Evolutionary conservation across 345 rosid genomes (phyloP).

Genomic region (Brassica nigra): DNA sequence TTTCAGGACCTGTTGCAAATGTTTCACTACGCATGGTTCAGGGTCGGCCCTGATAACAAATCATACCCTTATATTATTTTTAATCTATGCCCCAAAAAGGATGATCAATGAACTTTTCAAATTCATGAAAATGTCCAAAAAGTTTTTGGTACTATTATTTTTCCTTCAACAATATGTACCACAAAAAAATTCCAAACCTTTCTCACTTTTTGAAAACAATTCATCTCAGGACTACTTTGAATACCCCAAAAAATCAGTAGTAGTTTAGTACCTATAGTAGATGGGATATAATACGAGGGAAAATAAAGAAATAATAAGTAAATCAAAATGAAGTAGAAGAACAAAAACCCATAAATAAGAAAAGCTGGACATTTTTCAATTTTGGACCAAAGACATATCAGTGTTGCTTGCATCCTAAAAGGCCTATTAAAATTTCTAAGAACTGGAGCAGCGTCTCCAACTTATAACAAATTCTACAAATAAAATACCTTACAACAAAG

Average conservation of each 20-base stretch:
- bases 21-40: too few species aligned
- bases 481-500: conserved; percentile 25
- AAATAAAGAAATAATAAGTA: too few species aligned
- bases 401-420: conserved; percentile 1
- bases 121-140: neutral
- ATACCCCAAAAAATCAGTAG: neutral
- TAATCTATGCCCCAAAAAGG: neutral
- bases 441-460: conserved; percentile 1
- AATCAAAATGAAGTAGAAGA: too few species aligned
- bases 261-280: neutral
- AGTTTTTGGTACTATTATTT: neutral
- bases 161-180: neutral
- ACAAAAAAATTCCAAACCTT: neutral
- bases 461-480: conserved; percentile 12
- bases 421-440: neutral
- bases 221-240: neutral
- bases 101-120: neutral
- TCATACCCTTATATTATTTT: neutral
- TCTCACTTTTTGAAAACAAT: neutral
- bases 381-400: conserved; percentile 21
- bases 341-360: neutral
- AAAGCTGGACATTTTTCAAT: neutral
- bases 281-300: neutral
- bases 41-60: neutral
- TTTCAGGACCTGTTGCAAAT: too few species aligned